phyloP scores from a whole-genome alignment of 1,284 basidiomycete species.

The Mycosarcoma maydis region DNA sequence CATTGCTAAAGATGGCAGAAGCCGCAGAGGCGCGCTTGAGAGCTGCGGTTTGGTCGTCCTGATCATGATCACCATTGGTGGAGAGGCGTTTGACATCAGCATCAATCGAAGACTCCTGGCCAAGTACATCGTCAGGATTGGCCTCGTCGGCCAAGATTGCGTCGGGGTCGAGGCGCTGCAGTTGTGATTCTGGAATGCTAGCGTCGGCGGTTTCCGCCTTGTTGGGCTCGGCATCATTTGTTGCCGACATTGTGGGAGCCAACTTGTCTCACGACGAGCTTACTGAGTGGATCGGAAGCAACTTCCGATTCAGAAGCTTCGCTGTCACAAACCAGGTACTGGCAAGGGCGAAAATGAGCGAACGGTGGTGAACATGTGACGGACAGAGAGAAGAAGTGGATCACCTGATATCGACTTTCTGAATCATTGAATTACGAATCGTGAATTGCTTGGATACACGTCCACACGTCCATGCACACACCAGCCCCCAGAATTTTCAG shows the following conservation, averaged over 20 bases:
- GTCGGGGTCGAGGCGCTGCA: constrained; percentile 52
- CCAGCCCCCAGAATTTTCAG: not conserved
- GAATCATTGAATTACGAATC: no score
- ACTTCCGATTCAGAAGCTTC: not conserved
- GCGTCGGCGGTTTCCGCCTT: constrained; percentile 5
- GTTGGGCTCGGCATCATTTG: constrained; percentile 16
- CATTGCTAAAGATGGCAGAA: constrained; percentile 40
- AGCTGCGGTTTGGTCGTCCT: constrained; percentile 12
- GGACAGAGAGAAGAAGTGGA: not conserved
- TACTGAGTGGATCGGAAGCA: constrained; percentile 2
- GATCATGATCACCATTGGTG: not conserved
- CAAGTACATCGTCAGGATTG: constrained; percentile 52
- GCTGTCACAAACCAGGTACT: no score
- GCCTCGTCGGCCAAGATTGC: constrained; percentile 59
- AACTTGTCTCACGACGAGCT: not conserved
- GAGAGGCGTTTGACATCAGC: constrained; percentile 8
- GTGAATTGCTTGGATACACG: not conserved
- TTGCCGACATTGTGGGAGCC: constrained; percentile 18
- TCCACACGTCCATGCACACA: constrained; percentile 4
- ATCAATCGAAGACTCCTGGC: constrained; percentile 49
- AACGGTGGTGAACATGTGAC: not conserved
- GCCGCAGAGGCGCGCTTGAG: constrained; percentile 38
- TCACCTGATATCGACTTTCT: no score
- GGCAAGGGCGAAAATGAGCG: no score
- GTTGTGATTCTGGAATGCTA: constrained; percentile 23